Evolutionary conservation across 805 yeast species (phyloP).

Genomic region (Candida methanosorbosa): DNA sequence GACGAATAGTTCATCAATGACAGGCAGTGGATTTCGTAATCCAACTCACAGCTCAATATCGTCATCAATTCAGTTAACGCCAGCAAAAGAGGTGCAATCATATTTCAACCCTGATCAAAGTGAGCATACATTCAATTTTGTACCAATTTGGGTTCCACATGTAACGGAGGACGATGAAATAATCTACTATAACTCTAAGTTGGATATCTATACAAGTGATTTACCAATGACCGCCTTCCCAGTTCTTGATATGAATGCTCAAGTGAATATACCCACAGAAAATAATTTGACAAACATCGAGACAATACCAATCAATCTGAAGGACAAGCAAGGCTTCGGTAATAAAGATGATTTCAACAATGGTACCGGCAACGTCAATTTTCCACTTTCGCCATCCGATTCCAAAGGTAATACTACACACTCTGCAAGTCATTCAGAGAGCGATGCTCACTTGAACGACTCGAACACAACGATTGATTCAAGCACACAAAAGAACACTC

Average conservation of each 20-base stretch:
- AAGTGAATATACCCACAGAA: slow-evolving; percentile 21
- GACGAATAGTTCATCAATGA: not conserved
- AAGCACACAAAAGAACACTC: not conserved
- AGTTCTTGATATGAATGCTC: slow-evolving; percentile 23
- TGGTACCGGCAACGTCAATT: not conserved
- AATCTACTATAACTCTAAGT: slow-evolving; percentile 50
- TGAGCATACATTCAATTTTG: slow-evolving; percentile 17
- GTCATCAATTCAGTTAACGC: slow-evolving; percentile 19
- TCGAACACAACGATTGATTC: not conserved
- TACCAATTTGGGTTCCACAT: slow-evolving; percentile 55
- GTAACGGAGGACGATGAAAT: slow-evolving; percentile 46
- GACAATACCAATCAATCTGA: slow-evolving; percentile 10
- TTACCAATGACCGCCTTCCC: slow-evolving; percentile 42
- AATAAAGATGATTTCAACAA: not conserved
- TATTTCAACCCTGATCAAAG: slow-evolving; percentile 12
- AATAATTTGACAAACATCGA: slow-evolving; percentile 14
- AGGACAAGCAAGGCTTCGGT: slow-evolving; percentile 1
- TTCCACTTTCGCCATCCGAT: not conserved
- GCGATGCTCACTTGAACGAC: not conserved
- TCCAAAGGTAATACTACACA: not conserved
- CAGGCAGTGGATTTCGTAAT: not conserved
- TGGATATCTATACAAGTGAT: slow-evolving; percentile 50
- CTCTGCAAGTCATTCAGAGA: not conserved
- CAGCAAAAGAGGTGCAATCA: slow-evolving; percentile 18
- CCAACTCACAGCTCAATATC: not conserved